Evolutionary conservation across 495 filamentous ascomycete species (phyloP).

Genomic region (Neurospora terricola): DNA sequence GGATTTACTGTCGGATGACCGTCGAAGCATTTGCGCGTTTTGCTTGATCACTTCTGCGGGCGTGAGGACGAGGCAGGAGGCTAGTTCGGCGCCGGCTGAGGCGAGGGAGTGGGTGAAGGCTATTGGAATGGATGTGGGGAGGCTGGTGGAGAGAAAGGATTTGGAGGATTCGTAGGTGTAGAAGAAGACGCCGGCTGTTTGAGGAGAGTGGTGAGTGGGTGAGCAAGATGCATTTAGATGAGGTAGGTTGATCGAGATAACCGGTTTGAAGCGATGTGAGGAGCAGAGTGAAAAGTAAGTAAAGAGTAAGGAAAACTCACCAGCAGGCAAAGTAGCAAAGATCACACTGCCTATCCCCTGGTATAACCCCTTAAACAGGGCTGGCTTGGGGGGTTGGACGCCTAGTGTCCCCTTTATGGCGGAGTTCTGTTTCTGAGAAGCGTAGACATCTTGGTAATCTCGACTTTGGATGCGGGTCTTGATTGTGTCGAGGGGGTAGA

Average conservation of each 20-base stretch:
- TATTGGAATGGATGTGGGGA: slow-evolving; percentile 39
- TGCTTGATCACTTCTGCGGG: slow-evolving; percentile 90
- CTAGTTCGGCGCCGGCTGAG: slow-evolving; percentile 65
- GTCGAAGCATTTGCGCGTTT: slow-evolving; percentile 66
- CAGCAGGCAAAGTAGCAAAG: slow-evolving; percentile 77
- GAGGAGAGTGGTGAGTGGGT: not conserved
- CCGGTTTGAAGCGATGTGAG: not conserved
- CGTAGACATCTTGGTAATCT: slow-evolving; percentile 51
- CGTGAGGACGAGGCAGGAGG: slow-evolving; percentile 76
- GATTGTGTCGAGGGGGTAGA: slow-evolving; percentile 78
- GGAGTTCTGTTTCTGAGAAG: slow-evolving; percentile 13
- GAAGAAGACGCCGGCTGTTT: slow-evolving; percentile 75
- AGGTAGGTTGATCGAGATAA: not conserved
- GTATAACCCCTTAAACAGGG: slow-evolving; percentile 64
- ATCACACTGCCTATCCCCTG: slow-evolving; percentile 85
- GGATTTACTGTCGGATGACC: too few relatives aligned
- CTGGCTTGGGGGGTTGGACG: slow-evolving; percentile 37
- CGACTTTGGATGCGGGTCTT: slow-evolving; percentile 79
- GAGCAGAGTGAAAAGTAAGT: not conserved
- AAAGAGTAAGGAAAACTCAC: slow-evolving; percentile 30
- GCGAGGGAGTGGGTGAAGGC: slow-evolving; percentile 60
- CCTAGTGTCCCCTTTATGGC: slow-evolving; percentile 42
- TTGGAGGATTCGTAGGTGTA: slow-evolving; percentile 77
- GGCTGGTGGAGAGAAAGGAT: slow-evolving; percentile 29
- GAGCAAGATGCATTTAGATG: not conserved